These are phyloP conservation scores for Hymenoscyphus repandus DNA, from an alignment of 2,329 filamentous ascomycete genomes.

Conservation along the genomic window DNA sequence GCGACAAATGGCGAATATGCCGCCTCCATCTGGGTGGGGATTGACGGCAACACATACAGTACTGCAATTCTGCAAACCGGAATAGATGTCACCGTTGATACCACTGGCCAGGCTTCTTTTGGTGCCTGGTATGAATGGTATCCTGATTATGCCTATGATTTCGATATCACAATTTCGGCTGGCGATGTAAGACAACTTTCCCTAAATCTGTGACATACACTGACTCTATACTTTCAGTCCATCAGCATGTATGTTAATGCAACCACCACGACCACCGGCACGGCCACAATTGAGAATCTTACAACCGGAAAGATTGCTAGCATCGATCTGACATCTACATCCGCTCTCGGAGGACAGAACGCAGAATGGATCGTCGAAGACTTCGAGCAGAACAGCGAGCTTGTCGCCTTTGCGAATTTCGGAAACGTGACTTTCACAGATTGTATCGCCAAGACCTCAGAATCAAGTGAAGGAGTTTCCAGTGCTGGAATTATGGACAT, in stretches of 20 bases:
- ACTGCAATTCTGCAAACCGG: conserved; percentile 50
- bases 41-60: conserved; percentile 51
- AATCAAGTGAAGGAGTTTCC: neutral
- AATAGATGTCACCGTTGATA: conserved; percentile 42
- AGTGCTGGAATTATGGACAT: conserved; percentile 4
- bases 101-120: conserved; percentile 35
- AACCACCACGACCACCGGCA: conserved; percentile 36
- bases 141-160: conserved; percentile 34
- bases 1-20: conserved; percentile 16
- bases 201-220: conserved; percentile 15
- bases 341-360: conserved; percentile 37
- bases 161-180: conserved; percentile 36
- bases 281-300: conserved; percentile 40
- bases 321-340: conserved; percentile 34
- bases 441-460: neutral
- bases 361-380: conserved; percentile 49
- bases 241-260: conserved; percentile 26
- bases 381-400: conserved; percentile 32
- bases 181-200: conserved; percentile 32
- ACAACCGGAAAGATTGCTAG: conserved; percentile 39
- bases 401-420: conserved; percentile 42
- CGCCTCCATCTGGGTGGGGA: conserved; percentile 52
- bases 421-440: conserved; percentile 39
- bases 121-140: conserved; percentile 57
- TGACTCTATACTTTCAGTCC: neutral